Evolutionary conservation across 2,329 filamentous ascomycete genomes (phyloP), one percentile per base, ranked within the genome.

Genomic region (Colletotrichum sp.): DNA sequence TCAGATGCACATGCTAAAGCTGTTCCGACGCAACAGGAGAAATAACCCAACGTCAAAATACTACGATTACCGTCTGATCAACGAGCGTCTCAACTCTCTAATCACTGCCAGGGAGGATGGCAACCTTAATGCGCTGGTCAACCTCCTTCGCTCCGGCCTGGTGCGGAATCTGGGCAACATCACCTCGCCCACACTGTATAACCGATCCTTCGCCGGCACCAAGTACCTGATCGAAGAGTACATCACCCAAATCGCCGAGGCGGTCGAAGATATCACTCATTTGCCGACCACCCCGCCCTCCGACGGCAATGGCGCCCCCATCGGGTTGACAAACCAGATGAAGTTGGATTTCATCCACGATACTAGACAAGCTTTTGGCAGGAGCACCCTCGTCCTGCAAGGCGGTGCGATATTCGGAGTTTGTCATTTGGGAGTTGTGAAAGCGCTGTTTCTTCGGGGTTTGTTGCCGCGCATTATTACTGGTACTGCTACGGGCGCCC

Each of bases 161-260:
- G 91, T 98, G 34, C 92, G 96, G 43, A 98, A 98, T 81, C 88
- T 98, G n/a, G 96, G 95, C 74, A 98, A 98, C 82, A 98, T 98
- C 79, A 95, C 95, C 1, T 91, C 93, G 2, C 92, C 95, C 3
- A 93, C 93, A 77, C 88, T 98, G 2, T 98, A 96, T 86, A 96
- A 96, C 80, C 91, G 93, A 74, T 94, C 95, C 15, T 97, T 97
- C 82, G 94, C 94, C 2, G 96, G 96, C 18, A 98, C 96, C 1
- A 98, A 98, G 83, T 91, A 94, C 69, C 86, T 98, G 64, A 98
- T 98, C 77, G 96, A 98, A 82, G 94, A 98, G 83, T 98, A 98
- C 82, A 93, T 98, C 77, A 93, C 93, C 1, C 93, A 96, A 81
- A 93, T 98, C 43, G 94, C 94, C n/a, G 91, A 94, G 74, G 94